Evolutionary conservation across 345 rosid species (phyloP), one percentile per base, ranked within the genome.

Genomic region (Chamaenerion angustifolium): DNA sequence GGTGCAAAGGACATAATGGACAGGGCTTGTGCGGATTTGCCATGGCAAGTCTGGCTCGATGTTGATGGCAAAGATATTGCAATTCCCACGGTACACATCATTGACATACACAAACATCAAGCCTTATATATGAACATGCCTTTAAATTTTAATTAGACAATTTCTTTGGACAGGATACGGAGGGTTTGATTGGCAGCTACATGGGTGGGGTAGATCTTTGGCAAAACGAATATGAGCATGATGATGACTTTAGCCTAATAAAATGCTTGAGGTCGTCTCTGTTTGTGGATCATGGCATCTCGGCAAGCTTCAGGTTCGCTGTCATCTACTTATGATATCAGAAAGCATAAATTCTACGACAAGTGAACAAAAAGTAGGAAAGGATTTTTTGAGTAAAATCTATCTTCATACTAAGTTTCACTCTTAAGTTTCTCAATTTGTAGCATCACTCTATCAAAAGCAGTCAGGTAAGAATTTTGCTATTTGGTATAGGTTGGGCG

Each of bases 131-230:
- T 31, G 37, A 31, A 31, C 37, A 23, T 23, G 27, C 3, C 27
- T 23, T 23, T 5, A 31, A 31, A 31, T 31, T 31, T 7, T 31
- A 31, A 31, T 8, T 31, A 31, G 10, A 31, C 37, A 3, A 31
- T 5, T 31, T 31, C 7, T 31, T 8, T 31, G 37, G 37, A 31
- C 37, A 86, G 95, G 95, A 86, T 63, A 83, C 82, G 35, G 95
- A 82, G 60, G 93, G 95, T 21, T 78, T 85, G 49, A 88, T 86
- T 31, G 88, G 95, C 59, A 85, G 95, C 68, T 86, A 86, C 64
- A 86, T 86, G 95, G 95, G 93, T 31, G 93, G 93, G 15, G 93
- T 86, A 19, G 95, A 86, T 63, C 67, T 86, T 55, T 86, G 95
- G 93, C 86, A 86, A 60, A 80, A 86, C 40, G 84, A 82, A 61